Evolutionary conservation across 2,329 filamentous ascomycete species (phyloP).

Genomic region (Didymella lethalis): DNA sequence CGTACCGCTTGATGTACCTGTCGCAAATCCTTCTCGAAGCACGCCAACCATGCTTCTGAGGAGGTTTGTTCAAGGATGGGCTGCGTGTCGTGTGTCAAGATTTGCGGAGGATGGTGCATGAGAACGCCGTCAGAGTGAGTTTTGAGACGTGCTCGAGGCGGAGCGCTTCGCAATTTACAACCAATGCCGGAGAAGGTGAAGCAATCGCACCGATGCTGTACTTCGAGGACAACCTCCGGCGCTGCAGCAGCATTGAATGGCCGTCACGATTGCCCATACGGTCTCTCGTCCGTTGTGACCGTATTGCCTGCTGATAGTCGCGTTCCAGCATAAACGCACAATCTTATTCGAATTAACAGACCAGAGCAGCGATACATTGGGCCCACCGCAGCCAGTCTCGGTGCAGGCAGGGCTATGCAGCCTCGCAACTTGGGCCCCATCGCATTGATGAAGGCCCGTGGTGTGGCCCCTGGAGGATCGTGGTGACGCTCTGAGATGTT

Average conservation of each 20-base stretch:
- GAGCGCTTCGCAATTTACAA: slow-evolving; percentile 25
- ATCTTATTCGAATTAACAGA: slow-evolving; percentile 33
- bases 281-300: slow-evolving; percentile 26
- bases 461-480: slow-evolving; percentile 6
- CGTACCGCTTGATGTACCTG: slow-evolving; percentile 33
- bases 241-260: slow-evolving; percentile 24
- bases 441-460: slow-evolving; percentile 14
- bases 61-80: slow-evolving; percentile 16
- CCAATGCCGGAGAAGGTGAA: slow-evolving; percentile 21
- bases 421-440: slow-evolving; percentile 12
- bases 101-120: slow-evolving; percentile 23
- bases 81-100: slow-evolving; percentile 42
- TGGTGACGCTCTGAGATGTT: slow-evolving; percentile 21
- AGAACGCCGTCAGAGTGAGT: slow-evolving; percentile 23
- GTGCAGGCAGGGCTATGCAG: slow-evolving; percentile 10
- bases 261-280: slow-evolving; percentile 25
- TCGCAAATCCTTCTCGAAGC: slow-evolving; percentile 40
- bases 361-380: slow-evolving; percentile 12
- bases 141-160: slow-evolving; percentile 32
- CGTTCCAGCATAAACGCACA: slow-evolving; percentile 17
- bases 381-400: slow-evolving; percentile 3
- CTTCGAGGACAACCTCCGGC: slow-evolving; percentile 16
- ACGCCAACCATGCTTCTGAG: slow-evolving; percentile 24
- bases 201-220: slow-evolving; percentile 31
- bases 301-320: neutral